Evolutionary conservation across 768 basidiomycete genomes (phyloP).

Genomic region (Roridomyces roridus): DNA sequence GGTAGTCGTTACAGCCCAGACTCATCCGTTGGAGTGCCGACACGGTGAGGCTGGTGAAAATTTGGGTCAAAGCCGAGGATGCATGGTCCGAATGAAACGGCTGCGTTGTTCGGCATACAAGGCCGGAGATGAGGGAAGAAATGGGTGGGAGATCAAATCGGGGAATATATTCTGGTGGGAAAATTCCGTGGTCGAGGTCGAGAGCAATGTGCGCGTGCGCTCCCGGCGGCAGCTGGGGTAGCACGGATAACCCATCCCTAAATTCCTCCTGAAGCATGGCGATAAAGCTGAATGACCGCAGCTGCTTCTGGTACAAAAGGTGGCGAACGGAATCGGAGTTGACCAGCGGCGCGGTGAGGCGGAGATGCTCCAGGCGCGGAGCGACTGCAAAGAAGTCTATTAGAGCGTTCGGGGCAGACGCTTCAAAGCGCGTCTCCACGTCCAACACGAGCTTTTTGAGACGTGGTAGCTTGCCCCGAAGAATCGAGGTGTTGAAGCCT

Average conservation of each 20-base stretch:
- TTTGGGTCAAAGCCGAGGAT: too few relatives aligned
- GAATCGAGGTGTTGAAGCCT: too few relatives aligned
- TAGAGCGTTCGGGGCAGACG: background rate
- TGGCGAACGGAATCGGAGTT: too few relatives aligned
- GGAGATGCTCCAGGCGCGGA: constrained; percentile 3
- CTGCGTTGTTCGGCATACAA: too few relatives aligned
- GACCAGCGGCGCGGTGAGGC: too few relatives aligned
- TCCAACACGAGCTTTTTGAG: background rate
- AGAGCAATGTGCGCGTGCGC: background rate
- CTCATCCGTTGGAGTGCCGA: too few relatives aligned
- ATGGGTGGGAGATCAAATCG: too few relatives aligned
- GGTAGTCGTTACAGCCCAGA: too few relatives aligned
- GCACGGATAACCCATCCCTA: background rate
- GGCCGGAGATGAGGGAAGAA: too few relatives aligned
- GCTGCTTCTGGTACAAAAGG: background rate
- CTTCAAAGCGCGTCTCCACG: background rate
- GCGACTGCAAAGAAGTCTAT: background rate
- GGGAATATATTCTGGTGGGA: background rate
- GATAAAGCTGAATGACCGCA: background rate
- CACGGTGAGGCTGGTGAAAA: too few relatives aligned
- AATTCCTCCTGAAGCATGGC: background rate
- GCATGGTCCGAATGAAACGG: too few relatives aligned
- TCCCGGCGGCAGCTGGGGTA: background rate
- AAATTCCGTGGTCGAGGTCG: background rate
- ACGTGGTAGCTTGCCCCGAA: background rate